Base-by-base conservation (phyloP, 441 rosid species). In the Erodium moschatum region DNA sequence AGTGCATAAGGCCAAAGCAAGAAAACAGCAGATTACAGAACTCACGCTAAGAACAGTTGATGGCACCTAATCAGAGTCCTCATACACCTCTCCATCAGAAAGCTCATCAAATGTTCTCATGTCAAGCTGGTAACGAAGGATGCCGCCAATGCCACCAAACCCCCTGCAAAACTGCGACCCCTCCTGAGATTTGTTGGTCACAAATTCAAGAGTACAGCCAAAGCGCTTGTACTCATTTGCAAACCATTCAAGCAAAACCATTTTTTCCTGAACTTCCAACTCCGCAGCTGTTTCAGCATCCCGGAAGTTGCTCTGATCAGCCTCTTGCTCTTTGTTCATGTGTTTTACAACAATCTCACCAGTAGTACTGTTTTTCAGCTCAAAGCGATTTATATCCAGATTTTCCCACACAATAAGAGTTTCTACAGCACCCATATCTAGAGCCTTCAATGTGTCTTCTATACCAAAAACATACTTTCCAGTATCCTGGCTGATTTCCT, bases 151-250 rank as follows among this genome's bases (percentile, higher is more conserved):
- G 21, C 77, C 73, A 29, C 77, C 73, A 65, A 65, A 74, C 5
- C 77, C 77, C 16, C 64, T 56, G 50, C 70, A 74, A 52, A 74
- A 74, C 42, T 74, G 64, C 18, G 72, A 73, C 4, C 76, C 72
- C 56, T 73, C 76, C 58, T 63, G 68, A 6, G 76, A 68, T 35
- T 64, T 68, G 18, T 73, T 40, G 2, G 72, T 64, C 10, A 73
- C 69, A 52, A 73, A 60, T 18, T 73, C 72, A 5, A 73, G 69
- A 5, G 60, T 29, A 38, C 76, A 68, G 29, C 69, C 67, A 42
- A 66, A 72, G 6, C 33, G 66, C 74, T 72, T 72, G 46, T 38
- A 72, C n/a, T 58, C 60, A 27, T 73, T 29, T 9, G 65, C 72
- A 35, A 68, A 68, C 69, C 76, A 73, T 29, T 69, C 76, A 0